phyloP scores from a whole-genome alignment of 768 basidiomycete genomes.

The Tylopilus rubrobrunneus region DNA sequence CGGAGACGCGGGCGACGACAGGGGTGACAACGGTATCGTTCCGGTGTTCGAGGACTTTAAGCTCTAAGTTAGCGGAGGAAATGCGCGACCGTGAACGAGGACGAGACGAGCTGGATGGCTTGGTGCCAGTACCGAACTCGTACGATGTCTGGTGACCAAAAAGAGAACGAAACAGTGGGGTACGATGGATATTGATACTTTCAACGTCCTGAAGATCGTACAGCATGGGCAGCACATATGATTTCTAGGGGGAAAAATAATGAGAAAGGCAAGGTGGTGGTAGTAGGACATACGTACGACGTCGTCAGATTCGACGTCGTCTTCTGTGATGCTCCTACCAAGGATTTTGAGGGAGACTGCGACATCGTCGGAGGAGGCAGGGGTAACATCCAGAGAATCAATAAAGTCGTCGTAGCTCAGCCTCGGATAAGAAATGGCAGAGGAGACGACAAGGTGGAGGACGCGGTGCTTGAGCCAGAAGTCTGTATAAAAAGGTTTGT shows the following conservation, averaged over 20 bases:
- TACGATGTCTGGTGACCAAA: slow-evolving; percentile 26
- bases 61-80: slow-evolving; percentile 20
- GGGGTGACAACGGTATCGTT: slow-evolving; percentile 43
- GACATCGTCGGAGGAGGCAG: slow-evolving; percentile 30
- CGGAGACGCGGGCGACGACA: slow-evolving; percentile 42
- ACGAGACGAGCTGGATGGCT: slow-evolving; percentile 17
- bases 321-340: slow-evolving; percentile 39
- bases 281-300: slow-evolving; percentile 36
- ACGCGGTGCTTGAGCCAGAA: slow-evolving; percentile 52
- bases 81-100: slow-evolving; percentile 10
- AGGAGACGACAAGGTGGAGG: slow-evolving; percentile 44
- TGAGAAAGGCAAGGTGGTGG: background rate
- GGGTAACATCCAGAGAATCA: slow-evolving; percentile 29
- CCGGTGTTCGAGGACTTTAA: slow-evolving; percentile 34
- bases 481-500: slow-evolving; percentile 40
- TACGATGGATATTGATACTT: slow-evolving; percentile 32
- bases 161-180: slow-evolving; percentile 40
- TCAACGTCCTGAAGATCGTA: slow-evolving; percentile 34
- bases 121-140: slow-evolving; percentile 12
- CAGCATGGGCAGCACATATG: slow-evolving; percentile 40
- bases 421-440: slow-evolving; percentile 32
- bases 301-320: slow-evolving; percentile 43
- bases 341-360: slow-evolving; percentile 34
- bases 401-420: slow-evolving; percentile 41
- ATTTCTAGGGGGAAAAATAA: slow-evolving; percentile 30